Evolutionary conservation across 2,329 filamentous ascomycete genomes (phyloP), one percentile per base, ranked within the genome.

Genomic region (Phaeosphaeriaceae sp.): DNA sequence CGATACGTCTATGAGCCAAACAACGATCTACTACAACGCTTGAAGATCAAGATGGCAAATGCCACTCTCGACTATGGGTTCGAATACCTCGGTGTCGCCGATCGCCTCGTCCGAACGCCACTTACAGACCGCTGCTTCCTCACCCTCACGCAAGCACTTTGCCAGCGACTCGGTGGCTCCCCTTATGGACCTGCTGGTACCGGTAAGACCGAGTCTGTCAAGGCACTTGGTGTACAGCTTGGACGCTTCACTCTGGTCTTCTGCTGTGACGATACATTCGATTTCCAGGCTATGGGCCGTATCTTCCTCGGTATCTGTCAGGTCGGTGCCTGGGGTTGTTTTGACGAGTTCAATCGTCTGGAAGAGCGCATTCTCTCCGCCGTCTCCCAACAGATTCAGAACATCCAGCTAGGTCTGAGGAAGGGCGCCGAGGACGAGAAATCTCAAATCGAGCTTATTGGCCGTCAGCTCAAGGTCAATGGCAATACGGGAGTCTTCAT

Each of bases 301-400:
- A 99, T 99, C 70, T 99, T 99, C 86, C 85, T 99, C 36, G 95
- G 95, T 85, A 96, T 99, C 62, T 99, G 96, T 77, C 95, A 99
- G 78, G 95, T 99, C 48, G 95, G 95, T 76, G 95, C 95, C 4
- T 99, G 95, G 95, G 96, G 96, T 71, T 99, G 95, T 83, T 99
- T 99, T 79, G 95, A 99, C 74, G 95, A 99, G 82, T 99, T 99
- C 84, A 99, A 99, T 80, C 91, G 95, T 85, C 84, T 99, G 20
- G 95, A 99, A 73, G 95, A 99, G 81, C 89, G 95, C 64, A 99
- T 99, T 60, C 80, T 99, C 60, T 99, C 96, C 46, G 95, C 95
- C 19, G 96, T 99, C 17, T 99, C 96, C 20, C 95, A 99, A 78
- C 96, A 99, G 76, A 96, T 99, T 53, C 95, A 99, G 75, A 99